A percentile compares a stretch with the other conserved stretches of the same genome.
phyloP scores from a whole-genome alignment of 148 eudicot species.

The Pouteria glomerata region DNA sequence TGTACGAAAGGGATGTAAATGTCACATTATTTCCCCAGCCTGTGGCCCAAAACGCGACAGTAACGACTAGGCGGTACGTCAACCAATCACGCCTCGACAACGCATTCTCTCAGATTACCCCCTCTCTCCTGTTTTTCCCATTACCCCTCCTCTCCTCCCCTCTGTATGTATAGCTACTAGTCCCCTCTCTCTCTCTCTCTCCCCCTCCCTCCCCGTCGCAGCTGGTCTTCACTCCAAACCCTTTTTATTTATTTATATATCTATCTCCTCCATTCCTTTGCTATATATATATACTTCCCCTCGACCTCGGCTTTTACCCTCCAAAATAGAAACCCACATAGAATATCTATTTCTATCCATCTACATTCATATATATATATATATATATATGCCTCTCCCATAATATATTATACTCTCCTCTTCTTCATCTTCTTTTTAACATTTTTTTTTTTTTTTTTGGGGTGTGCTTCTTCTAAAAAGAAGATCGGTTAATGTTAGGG shows the following conservation, averaged over 20 bases:
- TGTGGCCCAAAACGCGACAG: constrained; percentile 3
- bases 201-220: neutral
- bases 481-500: no score
- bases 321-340: constrained; percentile 2
- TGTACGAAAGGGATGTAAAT: no score
- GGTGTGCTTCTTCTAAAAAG: no score
- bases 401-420: neutral
- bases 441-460: no score
- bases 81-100: constrained; percentile 16
- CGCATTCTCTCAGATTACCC: constrained; percentile 2
- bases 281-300: neutral
- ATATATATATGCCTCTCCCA: neutral
- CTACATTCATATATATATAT: no score
- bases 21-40: no score
- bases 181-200: constrained; percentile 3
- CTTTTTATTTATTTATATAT: neutral
- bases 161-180: neutral
- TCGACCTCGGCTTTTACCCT: neutral
- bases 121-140: neutral
- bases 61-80: neutral
- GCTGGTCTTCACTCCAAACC: neutral
- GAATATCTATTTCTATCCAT: no score
- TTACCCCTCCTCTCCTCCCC: neutral
- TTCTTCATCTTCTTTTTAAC: no score
- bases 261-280: no score